phyloP scores from a whole-genome alignment of 495 filamentous ascomycete genomes.

The Neurospora tetraspora region DNA sequence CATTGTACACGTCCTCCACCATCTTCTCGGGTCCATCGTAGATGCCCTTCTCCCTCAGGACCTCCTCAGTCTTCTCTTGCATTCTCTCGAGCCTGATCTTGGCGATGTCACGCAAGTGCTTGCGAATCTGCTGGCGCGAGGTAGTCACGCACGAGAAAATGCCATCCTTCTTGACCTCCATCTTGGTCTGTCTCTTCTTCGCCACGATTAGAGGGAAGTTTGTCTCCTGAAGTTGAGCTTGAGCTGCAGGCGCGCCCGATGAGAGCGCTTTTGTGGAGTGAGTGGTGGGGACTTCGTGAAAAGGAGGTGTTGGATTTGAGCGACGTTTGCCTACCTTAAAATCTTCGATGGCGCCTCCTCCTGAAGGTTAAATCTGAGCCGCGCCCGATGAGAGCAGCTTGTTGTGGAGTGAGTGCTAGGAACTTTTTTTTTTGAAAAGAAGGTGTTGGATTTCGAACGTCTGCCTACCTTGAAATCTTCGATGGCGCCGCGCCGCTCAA shows the following conservation, averaged over 20 bases:
- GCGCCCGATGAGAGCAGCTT: background rate
- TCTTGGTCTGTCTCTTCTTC: background rate
- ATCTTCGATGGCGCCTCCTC: background rate
- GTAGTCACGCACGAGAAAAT: background rate
- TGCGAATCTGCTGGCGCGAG: background rate
- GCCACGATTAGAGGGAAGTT: background rate
- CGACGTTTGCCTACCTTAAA: background rate
- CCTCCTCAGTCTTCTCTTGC: background rate
- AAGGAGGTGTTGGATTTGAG: too few relatives aligned
- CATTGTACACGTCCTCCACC: background rate
- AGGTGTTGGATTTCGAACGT: background rate
- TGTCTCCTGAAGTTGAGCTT: background rate
- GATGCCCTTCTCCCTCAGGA: background rate
- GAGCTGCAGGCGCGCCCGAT: background rate
- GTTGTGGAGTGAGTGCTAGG: background rate
- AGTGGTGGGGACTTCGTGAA: background rate
- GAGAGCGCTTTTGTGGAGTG: background rate
- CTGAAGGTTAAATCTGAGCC: too few relatives aligned
- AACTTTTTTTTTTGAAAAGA: background rate
- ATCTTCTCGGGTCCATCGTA: background rate
- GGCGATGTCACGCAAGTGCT: background rate
- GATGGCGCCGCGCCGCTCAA: background rate
- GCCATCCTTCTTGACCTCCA: background rate
- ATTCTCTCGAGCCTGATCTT: background rate
- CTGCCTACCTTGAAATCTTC: background rate